Conservation (phyloP, 1,139 yeast species). For the Wickerhamomyces sp. region DNA sequence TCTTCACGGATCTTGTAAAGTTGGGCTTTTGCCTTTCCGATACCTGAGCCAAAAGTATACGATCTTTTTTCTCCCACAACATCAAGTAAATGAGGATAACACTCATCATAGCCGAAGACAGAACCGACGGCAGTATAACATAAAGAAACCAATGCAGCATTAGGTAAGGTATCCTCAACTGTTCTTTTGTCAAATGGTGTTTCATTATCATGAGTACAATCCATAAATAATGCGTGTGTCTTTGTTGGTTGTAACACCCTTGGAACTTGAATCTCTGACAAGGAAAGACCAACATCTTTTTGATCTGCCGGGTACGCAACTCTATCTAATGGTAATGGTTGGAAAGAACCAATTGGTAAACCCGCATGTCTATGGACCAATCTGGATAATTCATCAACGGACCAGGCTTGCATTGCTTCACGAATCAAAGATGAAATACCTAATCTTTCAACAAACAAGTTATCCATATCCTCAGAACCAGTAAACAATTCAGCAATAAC, state of each 20-base stretch:
- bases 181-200: constrained; percentile 86
- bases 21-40: constrained; percentile 61
- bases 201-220: constrained; percentile 95
- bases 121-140: constrained; percentile 95
- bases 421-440: constrained; percentile 86
- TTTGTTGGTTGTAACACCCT: constrained; percentile 57
- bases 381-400: constrained; percentile 79
- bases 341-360: constrained; percentile 86
- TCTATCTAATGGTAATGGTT: constrained; percentile 69
- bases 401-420: constrained; percentile 97
- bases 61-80: constrained; percentile 73
- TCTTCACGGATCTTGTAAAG: constrained; percentile 54
- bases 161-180: constrained; percentile 89
- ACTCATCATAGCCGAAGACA: constrained; percentile 90
- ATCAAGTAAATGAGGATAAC: constrained; percentile 75
- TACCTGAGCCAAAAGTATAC: constrained; percentile 65
- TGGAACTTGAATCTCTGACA: constrained; percentile 62
- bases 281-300: constrained; percentile 25
- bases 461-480: constrained; percentile 89
- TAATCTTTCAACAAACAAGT: constrained; percentile 80
- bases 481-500: constrained; percentile 93
- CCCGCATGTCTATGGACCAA: constrained; percentile 93
- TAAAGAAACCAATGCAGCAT: constrained; percentile 89
- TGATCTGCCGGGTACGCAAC: constrained; percentile 56
- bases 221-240: constrained; percentile 95